Percentiles rank a stretch among this genome's conserved stretches.
phyloP scores from a whole-genome alignment of 2,329 filamentous ascomycete genomes.

The Fusarium temperatum region DNA sequence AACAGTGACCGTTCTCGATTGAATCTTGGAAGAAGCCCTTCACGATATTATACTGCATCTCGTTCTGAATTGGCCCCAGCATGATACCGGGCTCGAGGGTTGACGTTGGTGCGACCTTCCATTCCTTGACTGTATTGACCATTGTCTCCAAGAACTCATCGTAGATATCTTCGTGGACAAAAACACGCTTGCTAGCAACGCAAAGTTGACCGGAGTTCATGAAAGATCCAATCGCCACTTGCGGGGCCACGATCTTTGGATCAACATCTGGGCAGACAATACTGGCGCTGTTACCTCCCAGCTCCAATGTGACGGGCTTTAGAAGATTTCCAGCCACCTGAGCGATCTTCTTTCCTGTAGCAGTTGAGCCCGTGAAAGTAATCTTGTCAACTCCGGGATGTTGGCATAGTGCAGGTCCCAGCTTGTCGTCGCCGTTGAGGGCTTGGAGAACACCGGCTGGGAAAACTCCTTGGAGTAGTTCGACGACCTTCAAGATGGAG shows the following conservation, averaged over 20 bases:
- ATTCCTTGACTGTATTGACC: constrained; percentile 22
- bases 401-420: constrained; percentile 64
- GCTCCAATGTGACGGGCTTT: constrained; percentile 68
- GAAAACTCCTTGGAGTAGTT: constrained; percentile 64
- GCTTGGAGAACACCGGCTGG: constrained; percentile 69
- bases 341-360: constrained; percentile 69
- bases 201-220: constrained; percentile 59
- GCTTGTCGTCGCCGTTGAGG: constrained; percentile 65
- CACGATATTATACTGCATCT: constrained; percentile 14
- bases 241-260: constrained; percentile 42
- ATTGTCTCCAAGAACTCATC: constrained; percentile 58
- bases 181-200: constrained; percentile 59
- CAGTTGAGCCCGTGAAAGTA: constrained; percentile 68
- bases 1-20: background rate
- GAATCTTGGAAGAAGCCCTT: constrained; percentile 16
- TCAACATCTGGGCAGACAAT: constrained; percentile 67
- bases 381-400: constrained; percentile 69
- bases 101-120: constrained; percentile 52
- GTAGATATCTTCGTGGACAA: constrained; percentile 67
- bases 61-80: constrained; percentile 43
- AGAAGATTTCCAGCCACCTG: constrained; percentile 61
- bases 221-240: constrained; percentile 58
- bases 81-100: constrained; percentile 49
- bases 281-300: constrained; percentile 67
- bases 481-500: constrained; percentile 64